Evolutionary conservation across 2,329 filamentous ascomycete genomes (phyloP), one percentile per base, ranked within the genome.

Genomic region (Apiospora marii): DNA sequence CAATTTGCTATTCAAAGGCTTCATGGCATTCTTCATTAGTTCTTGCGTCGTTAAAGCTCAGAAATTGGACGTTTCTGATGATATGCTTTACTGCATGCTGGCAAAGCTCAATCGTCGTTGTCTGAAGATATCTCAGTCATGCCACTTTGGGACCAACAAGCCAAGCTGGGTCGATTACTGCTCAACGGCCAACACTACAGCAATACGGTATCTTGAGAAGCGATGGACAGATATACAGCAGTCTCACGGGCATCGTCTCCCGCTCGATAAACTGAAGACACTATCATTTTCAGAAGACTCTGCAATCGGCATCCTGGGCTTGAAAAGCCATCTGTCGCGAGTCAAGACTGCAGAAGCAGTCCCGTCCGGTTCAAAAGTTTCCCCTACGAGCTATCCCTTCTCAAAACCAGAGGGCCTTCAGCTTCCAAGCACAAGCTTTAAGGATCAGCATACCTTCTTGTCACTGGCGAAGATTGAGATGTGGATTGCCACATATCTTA

Each of bases 71-170:
- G 13, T 72, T 1, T 12, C 46, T 16, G 48, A 69, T 30, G 34
- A 72, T 1, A 6, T 69, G 37, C 7, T 72, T 3, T 69, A 72
- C 37, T 72, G 64, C 34, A 72, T 72, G 70, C n/a, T 43, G 16
- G 70, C 70, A 67, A 72, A 72, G 41, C 27, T 72, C 70, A 34
- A 72, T 13, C 61, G 70, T 41, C 61, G 70, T 4, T 69, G 49
- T 19, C 34, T 22, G 22, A 72, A 72, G 48, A 22, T 72, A 19
- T 69, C 67, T 6, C 46, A 68, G 14, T 14, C 34, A 10, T 37
- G 41, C 37, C 30, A 64, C 12, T 64, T n/a, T 6, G 22, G 30
- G n/a, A 30, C 44, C 16, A 69, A 30, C 0, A 51, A 48, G 46
- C 70, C 70, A 2, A 13, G 4, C 4, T 72, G 70, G 70, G 22